Percentiles rank a stretch among this genome's conserved stretches.
phyloP scores from a whole-genome alignment of 441 rosid species.

The Syzygium malaccense region DNA sequence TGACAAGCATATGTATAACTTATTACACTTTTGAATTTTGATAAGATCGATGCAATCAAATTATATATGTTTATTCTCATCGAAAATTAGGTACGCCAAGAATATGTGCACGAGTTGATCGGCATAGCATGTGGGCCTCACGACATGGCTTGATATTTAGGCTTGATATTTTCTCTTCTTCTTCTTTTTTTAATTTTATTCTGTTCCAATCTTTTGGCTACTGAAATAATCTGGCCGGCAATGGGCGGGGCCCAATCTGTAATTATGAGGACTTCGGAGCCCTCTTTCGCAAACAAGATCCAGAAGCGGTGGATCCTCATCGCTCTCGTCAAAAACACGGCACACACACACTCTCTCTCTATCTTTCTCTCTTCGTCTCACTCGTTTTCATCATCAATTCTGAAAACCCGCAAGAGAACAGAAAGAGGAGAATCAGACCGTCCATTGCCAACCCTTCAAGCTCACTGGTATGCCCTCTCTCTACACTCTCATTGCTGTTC shows the following conservation, averaged over 20 bases:
- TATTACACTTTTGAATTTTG: neutral
- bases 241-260: neutral
- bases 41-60: neutral
- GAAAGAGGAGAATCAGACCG: neutral
- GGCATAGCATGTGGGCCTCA: neutral
- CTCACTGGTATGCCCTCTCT: neutral
- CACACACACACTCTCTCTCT: neutral
- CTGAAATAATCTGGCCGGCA: neutral
- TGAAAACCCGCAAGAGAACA: neutral
- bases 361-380: neutral
- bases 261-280: neutral
- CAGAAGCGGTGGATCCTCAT: neutral
- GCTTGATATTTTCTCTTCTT: neutral
- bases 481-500: neutral
- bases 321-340: neutral
- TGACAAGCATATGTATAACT: neutral
- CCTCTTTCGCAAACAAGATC: neutral
- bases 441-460: neutral
- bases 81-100: neutral
- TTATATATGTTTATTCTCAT: neutral
- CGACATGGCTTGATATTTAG: neutral
- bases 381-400: neutral
- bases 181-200: neutral
- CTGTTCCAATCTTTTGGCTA: neutral
- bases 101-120: neutral